Evolutionary conservation across 176 grass and related monocot species (phyloP), one percentile per base, ranked within the genome.

Genomic region (Avena insularis): DNA sequence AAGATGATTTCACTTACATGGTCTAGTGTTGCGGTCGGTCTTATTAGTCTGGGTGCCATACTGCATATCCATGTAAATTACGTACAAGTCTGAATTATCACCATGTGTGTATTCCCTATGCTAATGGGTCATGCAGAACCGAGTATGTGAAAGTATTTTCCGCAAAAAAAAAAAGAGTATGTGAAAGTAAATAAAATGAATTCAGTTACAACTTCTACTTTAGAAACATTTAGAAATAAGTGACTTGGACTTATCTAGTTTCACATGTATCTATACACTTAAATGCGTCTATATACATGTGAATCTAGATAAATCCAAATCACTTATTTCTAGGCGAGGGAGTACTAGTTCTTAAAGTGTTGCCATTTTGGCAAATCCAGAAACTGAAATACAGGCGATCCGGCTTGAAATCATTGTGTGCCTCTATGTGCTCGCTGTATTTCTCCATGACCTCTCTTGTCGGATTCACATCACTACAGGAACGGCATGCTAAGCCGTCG

Each of bases 391-490:
- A 94, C 74, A 98, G 77, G 79, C 84, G 90, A 62, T 95, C 82
- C 0, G 79, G 77, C 19, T 73, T 91, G 19, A 94, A 92, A 86
- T 93, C 79, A 21, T 82, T 77, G 15, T 94, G 82, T 76, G 89
- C 79, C 25, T 83, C 47, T 38, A 1, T 98, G 96, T 21, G 87
- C 90, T 76, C 93, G 84, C 17, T 98, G 92, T 84, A 98, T 70
- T 98, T 98, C 79, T 98, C 96, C 90, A 98, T 98, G 29, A 95
- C 93, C 78, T 98, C 96, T 91, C 88, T 93, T 38, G 87, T 84
- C 67, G 96, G 96, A 79, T 98, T 98, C 48, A 98, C 89, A 76
- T 23, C 23, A 23, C 23, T 23, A 23, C 23, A 23, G 23, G 23
- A 23, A 23, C 23, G 23, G 0, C 23, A 23, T 23, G 23, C 23